Evolutionary conservation across 2,329 filamentous ascomycete genomes (phyloP).

Genomic region (Didymella pinodella): DNA sequence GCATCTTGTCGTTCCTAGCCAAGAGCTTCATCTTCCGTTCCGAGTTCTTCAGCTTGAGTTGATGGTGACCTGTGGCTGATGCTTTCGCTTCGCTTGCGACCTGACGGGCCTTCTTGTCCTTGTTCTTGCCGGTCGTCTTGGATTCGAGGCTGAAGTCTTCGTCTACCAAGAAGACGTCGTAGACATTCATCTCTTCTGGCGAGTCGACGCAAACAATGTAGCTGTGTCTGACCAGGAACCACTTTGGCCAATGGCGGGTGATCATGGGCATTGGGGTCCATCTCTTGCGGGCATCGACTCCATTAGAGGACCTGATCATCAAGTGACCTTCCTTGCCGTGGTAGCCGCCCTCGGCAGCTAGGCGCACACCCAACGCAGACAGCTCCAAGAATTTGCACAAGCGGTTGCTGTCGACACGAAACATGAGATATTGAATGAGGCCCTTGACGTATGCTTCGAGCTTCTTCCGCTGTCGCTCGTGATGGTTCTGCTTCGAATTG

Average conservation of each 20-base stretch:
- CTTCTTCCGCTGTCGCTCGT: constrained; percentile 81
- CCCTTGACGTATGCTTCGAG: constrained; percentile 90
- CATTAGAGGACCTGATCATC: constrained; percentile 89
- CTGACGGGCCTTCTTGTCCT: constrained; percentile 65
- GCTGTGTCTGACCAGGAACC: constrained; percentile 97
- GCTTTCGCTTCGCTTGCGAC: constrained; percentile 71
- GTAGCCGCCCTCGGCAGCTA: constrained; percentile 94
- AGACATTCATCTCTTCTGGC: constrained; percentile 97
- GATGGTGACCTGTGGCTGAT: constrained; percentile 77
- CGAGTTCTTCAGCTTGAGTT: constrained; percentile 85
- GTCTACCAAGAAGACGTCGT: constrained; percentile 98
- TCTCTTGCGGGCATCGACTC: constrained; percentile 82
- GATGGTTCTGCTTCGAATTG: constrained; percentile 66
- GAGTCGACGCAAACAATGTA: constrained; percentile 99
- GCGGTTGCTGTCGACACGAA: constrained; percentile 92
- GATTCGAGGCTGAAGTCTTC: constrained; percentile 82
- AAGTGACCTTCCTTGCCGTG: constrained; percentile 97
- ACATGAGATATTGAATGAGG: constrained; percentile 96
- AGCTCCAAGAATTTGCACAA: constrained; percentile 95
- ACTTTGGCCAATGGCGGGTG: constrained; percentile 86
- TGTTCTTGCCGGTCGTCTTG: constrained; percentile 61
- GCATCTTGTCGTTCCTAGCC: constrained; percentile 86
- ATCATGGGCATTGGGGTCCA: constrained; percentile 81
- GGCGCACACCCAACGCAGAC: constrained; percentile 88
- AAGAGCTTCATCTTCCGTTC: constrained; percentile 92